A percentile compares a stretch with the other conserved stretches of the same genome.
phyloP scores from a whole-genome alignment of 768 basidiomycete species.

The Mycena belliarum region DNA sequence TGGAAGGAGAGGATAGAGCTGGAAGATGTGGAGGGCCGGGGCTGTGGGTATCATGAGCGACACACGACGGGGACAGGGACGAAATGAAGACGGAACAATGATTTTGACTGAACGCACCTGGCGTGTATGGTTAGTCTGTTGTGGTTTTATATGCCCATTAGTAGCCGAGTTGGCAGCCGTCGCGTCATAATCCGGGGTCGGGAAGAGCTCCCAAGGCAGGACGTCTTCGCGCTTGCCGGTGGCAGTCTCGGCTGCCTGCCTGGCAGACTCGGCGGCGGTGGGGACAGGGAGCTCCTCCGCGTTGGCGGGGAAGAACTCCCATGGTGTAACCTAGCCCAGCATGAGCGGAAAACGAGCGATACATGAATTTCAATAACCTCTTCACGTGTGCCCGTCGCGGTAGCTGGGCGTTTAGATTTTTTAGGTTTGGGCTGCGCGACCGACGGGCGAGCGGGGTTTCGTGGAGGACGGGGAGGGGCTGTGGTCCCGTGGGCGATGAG shows the following conservation, averaged over 20 bases:
- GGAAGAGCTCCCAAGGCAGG: conserved; percentile 38
- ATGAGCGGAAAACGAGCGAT: too few relatives aligned
- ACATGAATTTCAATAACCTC: conserved; percentile 25
- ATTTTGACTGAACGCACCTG: conserved; percentile 6
- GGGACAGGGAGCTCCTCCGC: background rate
- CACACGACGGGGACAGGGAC: background rate
- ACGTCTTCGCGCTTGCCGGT: conserved; percentile 34
- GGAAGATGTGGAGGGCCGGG: conserved; percentile 9
- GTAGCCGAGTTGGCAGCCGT: conserved; percentile 17
- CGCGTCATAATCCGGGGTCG: conserved; percentile 26
- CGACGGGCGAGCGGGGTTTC: conserved; percentile 32
- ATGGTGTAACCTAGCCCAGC: conserved; percentile 12
- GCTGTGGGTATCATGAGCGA: conserved; percentile 11
- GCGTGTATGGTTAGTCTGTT: conserved; percentile 19
- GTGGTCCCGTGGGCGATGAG: conserved; percentile 21
- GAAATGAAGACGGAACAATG: background rate
- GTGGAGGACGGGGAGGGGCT: conserved; percentile 32
- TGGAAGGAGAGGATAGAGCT: conserved; percentile 10
- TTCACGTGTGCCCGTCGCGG: conserved; percentile 34
- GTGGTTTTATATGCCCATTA: conserved; percentile 13
- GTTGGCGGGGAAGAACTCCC: conserved; percentile 33
- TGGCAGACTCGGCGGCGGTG: background rate
- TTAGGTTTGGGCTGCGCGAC: conserved; percentile 1
- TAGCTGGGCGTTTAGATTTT: conserved; percentile 21
- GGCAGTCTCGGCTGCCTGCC: conserved; percentile 8